phyloP scores from a whole-genome alignment of 345 rosid genomes.

The Eucalyptus regnans region DNA sequence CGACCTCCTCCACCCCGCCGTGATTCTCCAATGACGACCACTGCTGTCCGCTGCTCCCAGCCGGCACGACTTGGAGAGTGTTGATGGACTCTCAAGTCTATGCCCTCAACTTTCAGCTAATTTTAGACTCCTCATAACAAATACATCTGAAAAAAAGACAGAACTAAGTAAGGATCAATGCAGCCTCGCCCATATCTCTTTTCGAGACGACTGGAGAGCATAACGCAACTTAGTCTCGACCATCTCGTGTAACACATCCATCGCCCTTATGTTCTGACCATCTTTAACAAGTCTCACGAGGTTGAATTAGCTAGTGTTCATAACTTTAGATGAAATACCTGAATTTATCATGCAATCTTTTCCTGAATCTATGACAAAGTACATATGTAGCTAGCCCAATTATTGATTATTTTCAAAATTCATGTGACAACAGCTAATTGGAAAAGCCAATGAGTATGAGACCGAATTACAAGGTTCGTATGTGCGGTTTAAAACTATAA shows the following conservation, averaged over 20 bases:
- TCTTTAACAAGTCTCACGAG: not conserved
- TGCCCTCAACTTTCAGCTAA: not conserved
- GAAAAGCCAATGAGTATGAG: not conserved
- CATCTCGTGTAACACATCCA: not conserved
- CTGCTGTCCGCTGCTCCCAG: too few relatives aligned
- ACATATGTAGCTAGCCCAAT: too few relatives aligned
- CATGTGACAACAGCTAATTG: not conserved
- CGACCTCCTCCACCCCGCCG: too few relatives aligned
- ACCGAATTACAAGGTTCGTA: not conserved
- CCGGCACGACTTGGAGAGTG: too few relatives aligned
- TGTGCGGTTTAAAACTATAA: not conserved
- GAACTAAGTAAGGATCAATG: not conserved
- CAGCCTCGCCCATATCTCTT: not conserved
- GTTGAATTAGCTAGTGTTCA: not conserved
- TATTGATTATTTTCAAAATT: rapidly evolving
- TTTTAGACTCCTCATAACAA: not conserved
- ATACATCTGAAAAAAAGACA: not conserved
- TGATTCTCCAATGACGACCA: too few relatives aligned
- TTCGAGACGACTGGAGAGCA: not conserved
- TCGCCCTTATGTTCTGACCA: not conserved
- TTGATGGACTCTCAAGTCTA: not conserved
- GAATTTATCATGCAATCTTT: too few relatives aligned
- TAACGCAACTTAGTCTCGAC: not conserved
- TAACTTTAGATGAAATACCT: too few relatives aligned
- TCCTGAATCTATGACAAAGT: too few relatives aligned